A percentile compares a stretch with the other conserved stretches of the same genome.
Evolutionary conservation across 129 eudicot species (phyloP).

Genomic region (Heracleum sosnowskyi): DNA sequence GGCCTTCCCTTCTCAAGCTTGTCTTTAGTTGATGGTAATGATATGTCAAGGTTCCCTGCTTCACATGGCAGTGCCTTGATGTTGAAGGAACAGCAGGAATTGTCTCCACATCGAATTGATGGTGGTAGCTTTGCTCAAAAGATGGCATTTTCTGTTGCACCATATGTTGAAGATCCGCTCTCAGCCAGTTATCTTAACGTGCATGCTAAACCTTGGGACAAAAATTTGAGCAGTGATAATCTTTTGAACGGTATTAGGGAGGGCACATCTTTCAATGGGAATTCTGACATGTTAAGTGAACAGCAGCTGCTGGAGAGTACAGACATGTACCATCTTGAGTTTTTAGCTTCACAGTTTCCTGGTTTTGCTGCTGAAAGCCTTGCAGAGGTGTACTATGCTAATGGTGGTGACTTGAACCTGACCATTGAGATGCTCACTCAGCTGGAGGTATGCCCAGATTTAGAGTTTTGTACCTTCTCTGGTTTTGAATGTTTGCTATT

Average conservation of each 20-base stretch:
- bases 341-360: conserved; percentile 73
- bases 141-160: conserved; percentile 15
- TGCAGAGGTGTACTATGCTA: conserved; percentile 72
- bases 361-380: conserved; percentile 91
- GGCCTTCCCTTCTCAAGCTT: conserved; percentile 53
- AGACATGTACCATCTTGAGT: conserved; percentile 55
- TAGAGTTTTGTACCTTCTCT: not conserved
- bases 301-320: conserved; percentile 37
- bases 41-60: conserved; percentile 34
- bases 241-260: conserved; percentile 30
- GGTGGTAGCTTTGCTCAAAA: conserved; percentile 43
- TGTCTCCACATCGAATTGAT: conserved; percentile 38
- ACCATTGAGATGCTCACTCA: conserved; percentile 94
- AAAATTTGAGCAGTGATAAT: conserved; percentile 38
- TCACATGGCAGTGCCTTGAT: conserved; percentile 34
- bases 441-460: conserved; percentile 63
- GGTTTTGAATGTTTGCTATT: not conserved
- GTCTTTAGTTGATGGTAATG: conserved; percentile 47
- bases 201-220: conserved; percentile 65
- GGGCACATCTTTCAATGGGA: conserved; percentile 35
- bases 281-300: conserved; percentile 47
- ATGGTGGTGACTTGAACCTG: conserved; percentile 67
- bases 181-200: conserved; percentile 25
- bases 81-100: conserved; percentile 43
- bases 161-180: not conserved